A percentile compares a stretch with the other conserved stretches of the same genome.
Evolutionary conservation across 768 basidiomycete genomes (phyloP).

Genomic region (Termitomyces sp.): DNA sequence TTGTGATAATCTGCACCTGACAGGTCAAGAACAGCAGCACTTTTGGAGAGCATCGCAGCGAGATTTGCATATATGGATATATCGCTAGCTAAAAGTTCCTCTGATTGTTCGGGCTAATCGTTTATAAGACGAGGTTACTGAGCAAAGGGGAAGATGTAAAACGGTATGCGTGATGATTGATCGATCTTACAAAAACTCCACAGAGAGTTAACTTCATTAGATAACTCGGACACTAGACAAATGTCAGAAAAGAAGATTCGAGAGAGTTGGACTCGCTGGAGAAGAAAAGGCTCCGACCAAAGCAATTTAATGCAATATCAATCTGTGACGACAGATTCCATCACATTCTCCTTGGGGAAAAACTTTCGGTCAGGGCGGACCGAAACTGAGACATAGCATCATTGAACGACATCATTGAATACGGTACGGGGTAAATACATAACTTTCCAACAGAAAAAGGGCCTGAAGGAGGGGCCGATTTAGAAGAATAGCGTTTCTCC

Average conservation of each 20-base stretch:
- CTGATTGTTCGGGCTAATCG: neutral
- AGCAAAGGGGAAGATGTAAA: neutral
- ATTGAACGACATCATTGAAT: too few species aligned
- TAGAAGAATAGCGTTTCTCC: conserved; percentile 48
- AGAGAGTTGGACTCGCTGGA: neutral
- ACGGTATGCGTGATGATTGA: neutral
- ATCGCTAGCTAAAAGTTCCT: neutral
- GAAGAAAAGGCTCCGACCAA: neutral
- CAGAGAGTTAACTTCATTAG: neutral
- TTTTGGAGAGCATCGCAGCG: neutral
- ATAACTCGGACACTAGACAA: neutral
- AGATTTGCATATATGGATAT: neutral
- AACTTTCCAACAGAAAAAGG: too few species aligned
- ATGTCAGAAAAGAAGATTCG: neutral
- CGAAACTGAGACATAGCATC: neutral
- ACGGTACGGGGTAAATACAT: too few species aligned
- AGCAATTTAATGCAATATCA: neutral
- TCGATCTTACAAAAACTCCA: neutral
- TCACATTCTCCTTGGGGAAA: neutral
- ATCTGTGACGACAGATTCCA: neutral
- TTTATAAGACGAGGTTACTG: too few species aligned
- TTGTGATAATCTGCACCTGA: neutral
- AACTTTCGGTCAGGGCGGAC: neutral
- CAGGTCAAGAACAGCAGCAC: neutral
- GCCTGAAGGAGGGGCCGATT: neutral